phyloP scores from a whole-genome alignment of 495 filamentous ascomycete species.

The Staphylotrichum longicolle region DNA sequence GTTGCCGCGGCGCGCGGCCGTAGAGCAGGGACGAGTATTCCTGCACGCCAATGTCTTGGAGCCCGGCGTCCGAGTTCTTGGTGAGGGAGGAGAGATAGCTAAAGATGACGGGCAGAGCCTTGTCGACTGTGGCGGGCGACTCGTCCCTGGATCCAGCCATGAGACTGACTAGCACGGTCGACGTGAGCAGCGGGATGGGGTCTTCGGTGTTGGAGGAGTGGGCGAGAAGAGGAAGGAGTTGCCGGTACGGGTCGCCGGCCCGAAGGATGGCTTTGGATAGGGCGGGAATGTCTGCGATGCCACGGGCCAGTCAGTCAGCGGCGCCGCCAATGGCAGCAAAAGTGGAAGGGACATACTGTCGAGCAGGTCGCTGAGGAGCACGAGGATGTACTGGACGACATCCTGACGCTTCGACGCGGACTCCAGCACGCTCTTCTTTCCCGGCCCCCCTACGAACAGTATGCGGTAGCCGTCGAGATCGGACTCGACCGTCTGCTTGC shows the following conservation, averaged over 20 bases:
- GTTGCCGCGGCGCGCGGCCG: constrained; percentile 65
- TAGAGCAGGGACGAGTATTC: constrained; percentile 86
- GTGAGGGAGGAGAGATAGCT: constrained; percentile 79
- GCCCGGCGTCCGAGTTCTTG: constrained; percentile 71
- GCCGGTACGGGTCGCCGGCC: constrained; percentile 74
- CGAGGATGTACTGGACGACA: constrained; percentile 91
- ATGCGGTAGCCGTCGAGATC: constrained; percentile 74
- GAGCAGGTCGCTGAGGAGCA: constrained; percentile 82
- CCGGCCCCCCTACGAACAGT: constrained; percentile 70
- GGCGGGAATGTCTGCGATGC: constrained; percentile 65
- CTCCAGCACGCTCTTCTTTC: constrained; percentile 74
- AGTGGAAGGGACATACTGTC: constrained; percentile 56
- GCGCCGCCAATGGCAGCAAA: neutral
- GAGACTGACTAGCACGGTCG: constrained; percentile 79
- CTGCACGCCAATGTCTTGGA: constrained; percentile 94
- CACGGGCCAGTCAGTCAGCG: constrained; percentile 21
- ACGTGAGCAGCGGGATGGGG: constrained; percentile 82
- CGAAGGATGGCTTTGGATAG: constrained; percentile 72
- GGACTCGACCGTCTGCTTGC: constrained; percentile 73
- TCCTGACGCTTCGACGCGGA: constrained; percentile 74
- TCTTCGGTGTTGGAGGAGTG: constrained; percentile 80
- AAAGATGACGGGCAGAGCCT: constrained; percentile 79
- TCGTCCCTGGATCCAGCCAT: constrained; percentile 67
- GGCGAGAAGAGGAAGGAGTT: constrained; percentile 81
- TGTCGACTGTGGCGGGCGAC: constrained; percentile 56